These are phyloP conservation scores for Volvariella surrecta DNA, from an alignment of 1,284 basidiomycete species.

Conservation along the genomic window DNA sequence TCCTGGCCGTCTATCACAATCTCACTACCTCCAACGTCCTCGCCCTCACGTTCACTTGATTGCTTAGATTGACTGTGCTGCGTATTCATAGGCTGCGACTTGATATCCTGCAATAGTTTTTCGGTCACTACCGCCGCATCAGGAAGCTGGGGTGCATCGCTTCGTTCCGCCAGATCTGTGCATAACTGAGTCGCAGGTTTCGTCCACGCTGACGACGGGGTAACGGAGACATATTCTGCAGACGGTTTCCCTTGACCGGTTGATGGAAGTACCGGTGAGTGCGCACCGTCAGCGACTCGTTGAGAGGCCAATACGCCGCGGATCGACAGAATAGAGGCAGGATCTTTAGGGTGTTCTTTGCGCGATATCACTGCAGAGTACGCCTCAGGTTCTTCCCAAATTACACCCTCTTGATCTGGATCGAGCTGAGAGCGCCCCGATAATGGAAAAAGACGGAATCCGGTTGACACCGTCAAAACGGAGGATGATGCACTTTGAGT, in stretches of 20 bases:
- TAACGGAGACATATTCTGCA: constrained; percentile 11
- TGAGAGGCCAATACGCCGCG: constrained; percentile 54
- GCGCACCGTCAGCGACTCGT: constrained; percentile 20
- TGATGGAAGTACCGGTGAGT: constrained; percentile 15
- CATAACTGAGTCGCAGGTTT: constrained; percentile 53
- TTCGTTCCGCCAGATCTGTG: constrained; percentile 36
- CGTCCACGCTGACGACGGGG: constrained; percentile 41
- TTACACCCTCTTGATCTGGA: constrained; percentile 47
- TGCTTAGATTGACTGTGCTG: no score
- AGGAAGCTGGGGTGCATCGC: constrained; percentile 31
- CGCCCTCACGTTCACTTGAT: no score
- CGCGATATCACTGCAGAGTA: constrained; percentile 52
- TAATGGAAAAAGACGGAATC: constrained; percentile 39
- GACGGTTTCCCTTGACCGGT: constrained; percentile 12
- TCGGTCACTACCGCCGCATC: constrained; percentile 32
- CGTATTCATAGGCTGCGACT: constrained; percentile 18
- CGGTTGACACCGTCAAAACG: constrained; percentile 35
- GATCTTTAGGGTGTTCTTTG: constrained; percentile 55
- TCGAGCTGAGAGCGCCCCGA: constrained; percentile 32
- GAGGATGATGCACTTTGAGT: constrained; percentile 26
- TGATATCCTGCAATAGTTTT: constrained; percentile 42
- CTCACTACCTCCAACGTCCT: no score
- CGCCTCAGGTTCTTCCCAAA: constrained; percentile 54
- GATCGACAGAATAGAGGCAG: constrained; percentile 45
- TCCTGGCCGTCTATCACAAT: neutral